phyloP scores from a whole-genome alignment of 495 filamentous ascomycete species.

The Daldinia bambusicola region DNA sequence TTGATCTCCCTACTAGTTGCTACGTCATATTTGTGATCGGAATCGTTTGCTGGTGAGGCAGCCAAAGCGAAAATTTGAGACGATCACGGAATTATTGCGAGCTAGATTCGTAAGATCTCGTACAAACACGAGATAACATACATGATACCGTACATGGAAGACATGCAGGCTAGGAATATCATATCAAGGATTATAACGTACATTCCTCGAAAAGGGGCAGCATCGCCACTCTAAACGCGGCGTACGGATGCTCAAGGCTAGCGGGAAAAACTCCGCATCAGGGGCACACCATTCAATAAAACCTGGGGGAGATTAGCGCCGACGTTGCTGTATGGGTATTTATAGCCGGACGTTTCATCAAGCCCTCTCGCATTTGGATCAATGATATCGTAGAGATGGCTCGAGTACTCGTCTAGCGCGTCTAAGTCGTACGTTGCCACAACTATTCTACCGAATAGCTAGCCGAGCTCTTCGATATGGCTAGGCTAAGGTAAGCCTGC shows the following conservation, averaged over 20 bases:
- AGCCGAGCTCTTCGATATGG: constrained; percentile 1
- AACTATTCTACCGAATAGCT: neutral
- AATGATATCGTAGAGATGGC: constrained; percentile 3
- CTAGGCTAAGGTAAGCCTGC: neutral
- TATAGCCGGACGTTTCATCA: constrained; percentile 12
- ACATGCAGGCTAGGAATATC: constrained; percentile 6
- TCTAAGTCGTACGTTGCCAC: constrained; percentile 2
- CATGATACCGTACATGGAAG: neutral
- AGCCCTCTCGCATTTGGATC: constrained; percentile 9
- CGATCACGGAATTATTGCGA: constrained; percentile 1
- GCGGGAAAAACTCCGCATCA: constrained; percentile 12
- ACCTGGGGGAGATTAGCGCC: neutral
- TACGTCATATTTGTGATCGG: constrained; percentile 24
- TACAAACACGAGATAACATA: constrained; percentile 4
- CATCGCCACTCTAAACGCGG: constrained; percentile 15
- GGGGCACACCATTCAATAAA: constrained; percentile 5
- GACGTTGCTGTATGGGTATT: constrained; percentile 4
- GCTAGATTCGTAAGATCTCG: constrained; percentile 1
- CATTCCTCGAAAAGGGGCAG: neutral
- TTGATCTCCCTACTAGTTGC: neutral
- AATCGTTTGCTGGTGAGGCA: constrained; percentile 24
- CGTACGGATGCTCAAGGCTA: constrained; percentile 14
- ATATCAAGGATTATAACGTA: constrained; percentile 3
- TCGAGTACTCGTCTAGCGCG: neutral
- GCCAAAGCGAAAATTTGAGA: constrained; percentile 8